Conservation (phyloP, 1,139 yeast genomes). For the Yamadazyma oceani region DNA sequence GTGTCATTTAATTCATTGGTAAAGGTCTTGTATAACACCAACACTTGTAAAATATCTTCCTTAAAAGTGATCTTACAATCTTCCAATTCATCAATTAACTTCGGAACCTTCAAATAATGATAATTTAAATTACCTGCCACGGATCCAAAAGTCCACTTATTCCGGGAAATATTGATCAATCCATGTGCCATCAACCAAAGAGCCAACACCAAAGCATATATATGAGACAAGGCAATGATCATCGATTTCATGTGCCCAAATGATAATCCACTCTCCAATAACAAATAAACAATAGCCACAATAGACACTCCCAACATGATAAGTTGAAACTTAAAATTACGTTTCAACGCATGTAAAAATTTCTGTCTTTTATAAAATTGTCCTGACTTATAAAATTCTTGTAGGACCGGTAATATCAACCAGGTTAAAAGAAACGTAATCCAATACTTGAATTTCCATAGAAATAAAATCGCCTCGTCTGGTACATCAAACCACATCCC, state of each 20-base stretch:
- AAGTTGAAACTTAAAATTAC: slow-evolving; percentile 61
- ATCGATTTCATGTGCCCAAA: slow-evolving; percentile 60
- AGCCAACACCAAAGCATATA: slow-evolving; percentile 74
- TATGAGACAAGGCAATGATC: slow-evolving; percentile 74
- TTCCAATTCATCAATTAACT: slow-evolving; percentile 58
- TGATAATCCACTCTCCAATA: slow-evolving; percentile 60
- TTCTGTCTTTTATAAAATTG: slow-evolving; percentile 48
- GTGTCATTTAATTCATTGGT: slow-evolving; percentile 34
- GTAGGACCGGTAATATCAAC: slow-evolving; percentile 68
- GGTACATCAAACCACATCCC: slow-evolving; percentile 29
- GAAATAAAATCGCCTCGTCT: slow-evolving; percentile 46
- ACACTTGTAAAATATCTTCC: slow-evolving; percentile 65
- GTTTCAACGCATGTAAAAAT: slow-evolving; percentile 56
- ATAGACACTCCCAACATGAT: slow-evolving; percentile 54
- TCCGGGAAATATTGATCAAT: slow-evolving; percentile 63
- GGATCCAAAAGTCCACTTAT: slow-evolving; percentile 51
- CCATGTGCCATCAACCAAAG: slow-evolving; percentile 89
- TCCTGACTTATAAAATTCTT: slow-evolving; percentile 73
- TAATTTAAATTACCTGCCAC: slow-evolving; percentile 38
- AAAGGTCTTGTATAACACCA: slow-evolving; percentile 41
- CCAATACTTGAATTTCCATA: slow-evolving; percentile 84
- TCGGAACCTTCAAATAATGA: slow-evolving; percentile 56
- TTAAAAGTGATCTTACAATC: slow-evolving; percentile 64
- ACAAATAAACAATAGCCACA: slow-evolving; percentile 58
- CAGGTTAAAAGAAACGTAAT: slow-evolving; percentile 74